Evolutionary conservation across 441 rosid species (phyloP).

Genomic region (Adansonia madagascariensis): DNA sequence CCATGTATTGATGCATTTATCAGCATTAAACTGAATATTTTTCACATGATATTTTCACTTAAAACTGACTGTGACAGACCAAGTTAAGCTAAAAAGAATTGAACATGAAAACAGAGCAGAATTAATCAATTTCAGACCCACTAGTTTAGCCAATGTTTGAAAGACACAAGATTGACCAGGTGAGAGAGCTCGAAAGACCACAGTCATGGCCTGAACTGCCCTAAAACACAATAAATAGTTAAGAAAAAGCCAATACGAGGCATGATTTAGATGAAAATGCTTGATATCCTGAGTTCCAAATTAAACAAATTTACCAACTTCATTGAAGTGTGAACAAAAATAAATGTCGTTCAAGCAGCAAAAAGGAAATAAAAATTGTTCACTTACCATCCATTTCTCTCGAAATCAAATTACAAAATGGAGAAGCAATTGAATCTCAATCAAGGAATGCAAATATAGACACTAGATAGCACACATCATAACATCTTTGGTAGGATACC

Average conservation of each 20-base stretch:
- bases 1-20: background rate
- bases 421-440: constrained; percentile 5
- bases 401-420: background rate
- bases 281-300: background rate
- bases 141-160: background rate
- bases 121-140: background rate
- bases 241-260: background rate
- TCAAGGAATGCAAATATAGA: background rate
- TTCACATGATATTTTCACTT: background rate
- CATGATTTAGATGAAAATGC: background rate
- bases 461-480: constrained; percentile 3
- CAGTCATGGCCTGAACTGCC: constrained; percentile 3
- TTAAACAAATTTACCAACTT: background rate
- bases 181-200: constrained; percentile 15
- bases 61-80: background rate
- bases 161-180: background rate
- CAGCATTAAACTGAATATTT: background rate
- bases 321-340: background rate
- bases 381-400: background rate
- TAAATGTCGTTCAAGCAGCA: background rate
- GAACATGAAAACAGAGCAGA: background rate
- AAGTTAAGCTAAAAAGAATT: background rate
- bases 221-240: background rate
- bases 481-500: background rate
- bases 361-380: background rate